Conservation (phyloP, 2,329 filamentous ascomycete genomes). For the Diaporthe helianthi region DNA sequence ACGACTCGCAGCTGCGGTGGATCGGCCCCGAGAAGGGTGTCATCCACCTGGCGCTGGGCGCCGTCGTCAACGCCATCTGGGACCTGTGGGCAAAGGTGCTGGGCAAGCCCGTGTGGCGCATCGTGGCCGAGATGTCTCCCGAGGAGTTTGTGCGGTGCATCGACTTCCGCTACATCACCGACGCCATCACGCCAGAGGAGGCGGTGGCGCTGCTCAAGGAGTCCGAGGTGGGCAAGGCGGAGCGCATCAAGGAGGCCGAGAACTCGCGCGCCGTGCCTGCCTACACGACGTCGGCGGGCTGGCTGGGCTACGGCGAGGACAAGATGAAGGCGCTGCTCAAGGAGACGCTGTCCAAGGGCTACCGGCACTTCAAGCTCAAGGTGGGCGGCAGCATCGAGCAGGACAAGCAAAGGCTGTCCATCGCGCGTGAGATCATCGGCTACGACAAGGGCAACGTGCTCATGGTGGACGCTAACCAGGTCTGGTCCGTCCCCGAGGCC, state of each 20-base stretch:
- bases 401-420: slow-evolving; percentile 72
- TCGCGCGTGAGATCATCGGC: slow-evolving; percentile 81
- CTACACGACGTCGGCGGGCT: slow-evolving; percentile 89
- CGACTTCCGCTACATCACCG: slow-evolving; percentile 94
- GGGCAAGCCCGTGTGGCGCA: slow-evolving; percentile 86
- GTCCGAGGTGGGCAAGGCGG: slow-evolving; percentile 70
- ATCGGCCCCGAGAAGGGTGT: slow-evolving; percentile 95
- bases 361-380: slow-evolving; percentile 90
- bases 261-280: slow-evolving; percentile 80
- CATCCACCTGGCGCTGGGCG: slow-evolving; percentile 88
- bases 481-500: slow-evolving; percentile 90
- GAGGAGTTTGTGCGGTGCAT: slow-evolving; percentile 88
- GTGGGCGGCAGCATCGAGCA: slow-evolving; percentile 77
- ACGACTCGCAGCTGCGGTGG: slow-evolving; percentile 90
- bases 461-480: slow-evolving; percentile 94
- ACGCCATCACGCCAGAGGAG: slow-evolving; percentile 88
- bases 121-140: slow-evolving; percentile 88
- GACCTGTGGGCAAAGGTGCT: slow-evolving; percentile 93
- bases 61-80: slow-evolving; percentile 91
- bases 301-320: slow-evolving; percentile 89
- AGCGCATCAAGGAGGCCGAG: slow-evolving; percentile 77
- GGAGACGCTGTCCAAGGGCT: slow-evolving; percentile 79
- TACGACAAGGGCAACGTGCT: slow-evolving; percentile 84
- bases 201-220: slow-evolving; percentile 74
- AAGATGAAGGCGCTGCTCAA: slow-evolving; percentile 80